These are phyloP conservation scores for Fusarium caatingaense DNA, from an alignment of 2,329 filamentous ascomycete species.

Conservation along the genomic window DNA sequence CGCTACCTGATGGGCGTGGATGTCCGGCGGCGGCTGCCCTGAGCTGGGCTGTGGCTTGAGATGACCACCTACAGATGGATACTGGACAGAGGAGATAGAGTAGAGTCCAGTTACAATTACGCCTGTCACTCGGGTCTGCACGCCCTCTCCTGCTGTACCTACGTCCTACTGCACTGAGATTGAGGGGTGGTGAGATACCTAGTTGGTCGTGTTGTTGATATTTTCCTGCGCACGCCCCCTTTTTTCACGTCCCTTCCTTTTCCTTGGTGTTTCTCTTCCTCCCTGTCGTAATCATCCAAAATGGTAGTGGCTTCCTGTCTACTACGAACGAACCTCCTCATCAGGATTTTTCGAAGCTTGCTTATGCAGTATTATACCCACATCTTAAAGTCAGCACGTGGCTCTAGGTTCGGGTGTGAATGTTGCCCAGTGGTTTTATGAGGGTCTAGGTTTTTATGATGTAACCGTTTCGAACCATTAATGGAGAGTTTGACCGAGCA, in stretches of 20 bases:
- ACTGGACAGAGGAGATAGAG: background rate
- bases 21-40: constrained; percentile 2
- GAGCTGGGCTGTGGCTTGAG: background rate
- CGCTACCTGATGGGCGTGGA: background rate
- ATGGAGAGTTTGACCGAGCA: background rate
- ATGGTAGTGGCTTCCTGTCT: background rate
- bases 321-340: background rate
- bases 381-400: background rate
- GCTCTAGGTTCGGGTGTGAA: background rate
- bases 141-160: background rate
- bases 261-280: background rate
- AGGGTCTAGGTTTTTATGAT: background rate
- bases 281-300: background rate
- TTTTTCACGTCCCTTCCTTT: background rate
- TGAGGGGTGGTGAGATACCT: background rate
- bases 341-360: background rate
- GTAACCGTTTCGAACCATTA: background rate
- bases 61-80: background rate
- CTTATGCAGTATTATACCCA: background rate
- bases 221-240: constrained; percentile 16
- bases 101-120: background rate
- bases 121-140: background rate
- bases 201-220: background rate
- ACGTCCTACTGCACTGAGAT: background rate
- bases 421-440: background rate